These are phyloP conservation scores for Pestalotiopsis sp. DNA, from an alignment of 2,329 filamentous ascomycete species.

Conservation along the genomic window DNA sequence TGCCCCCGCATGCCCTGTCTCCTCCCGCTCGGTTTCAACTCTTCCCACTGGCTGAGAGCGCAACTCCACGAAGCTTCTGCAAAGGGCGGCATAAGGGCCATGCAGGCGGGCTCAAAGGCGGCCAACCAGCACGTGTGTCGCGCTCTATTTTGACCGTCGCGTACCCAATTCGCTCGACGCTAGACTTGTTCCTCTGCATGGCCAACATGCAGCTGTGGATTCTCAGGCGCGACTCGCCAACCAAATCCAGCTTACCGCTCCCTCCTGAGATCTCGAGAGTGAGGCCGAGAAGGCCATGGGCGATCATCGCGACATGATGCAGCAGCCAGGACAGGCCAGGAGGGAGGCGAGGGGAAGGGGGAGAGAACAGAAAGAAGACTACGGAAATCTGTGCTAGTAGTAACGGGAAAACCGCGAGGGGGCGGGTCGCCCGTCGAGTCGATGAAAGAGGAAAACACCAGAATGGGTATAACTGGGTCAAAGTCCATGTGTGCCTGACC, in stretches of 20 bases:
- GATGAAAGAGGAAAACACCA: constrained; percentile 18
- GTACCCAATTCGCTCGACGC: constrained; percentile 29
- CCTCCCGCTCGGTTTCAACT: constrained; percentile 27
- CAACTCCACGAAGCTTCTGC: constrained; percentile 31
- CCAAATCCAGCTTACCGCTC: constrained; percentile 27
- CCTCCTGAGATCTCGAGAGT: constrained; percentile 27
- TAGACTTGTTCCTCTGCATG: constrained; percentile 23
- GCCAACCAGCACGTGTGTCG: constrained; percentile 34
- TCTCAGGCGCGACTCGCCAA: constrained; percentile 34
- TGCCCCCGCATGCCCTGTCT: constrained; percentile 27
- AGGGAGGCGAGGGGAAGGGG: constrained; percentile 19
- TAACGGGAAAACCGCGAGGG: constrained; percentile 11
- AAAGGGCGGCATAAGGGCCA: constrained; percentile 22
- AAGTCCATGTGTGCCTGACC: constrained; percentile 10
- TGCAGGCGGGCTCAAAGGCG: constrained; percentile 27
- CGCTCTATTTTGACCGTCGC: constrained; percentile 31
- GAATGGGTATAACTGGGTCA: constrained; percentile 33
- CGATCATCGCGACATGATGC: constrained; percentile 21
- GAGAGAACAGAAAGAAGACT: not conserved
- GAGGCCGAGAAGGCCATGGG: constrained; percentile 16
- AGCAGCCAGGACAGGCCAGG: constrained; percentile 17
- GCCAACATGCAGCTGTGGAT: constrained; percentile 26
- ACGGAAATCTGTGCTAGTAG: not conserved
- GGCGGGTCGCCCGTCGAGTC: not conserved
- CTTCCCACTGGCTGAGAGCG: constrained; percentile 30